Evolutionary conservation across 2,329 filamentous ascomycete genomes (phyloP).

Genomic region (Aspergillus persii): DNA sequence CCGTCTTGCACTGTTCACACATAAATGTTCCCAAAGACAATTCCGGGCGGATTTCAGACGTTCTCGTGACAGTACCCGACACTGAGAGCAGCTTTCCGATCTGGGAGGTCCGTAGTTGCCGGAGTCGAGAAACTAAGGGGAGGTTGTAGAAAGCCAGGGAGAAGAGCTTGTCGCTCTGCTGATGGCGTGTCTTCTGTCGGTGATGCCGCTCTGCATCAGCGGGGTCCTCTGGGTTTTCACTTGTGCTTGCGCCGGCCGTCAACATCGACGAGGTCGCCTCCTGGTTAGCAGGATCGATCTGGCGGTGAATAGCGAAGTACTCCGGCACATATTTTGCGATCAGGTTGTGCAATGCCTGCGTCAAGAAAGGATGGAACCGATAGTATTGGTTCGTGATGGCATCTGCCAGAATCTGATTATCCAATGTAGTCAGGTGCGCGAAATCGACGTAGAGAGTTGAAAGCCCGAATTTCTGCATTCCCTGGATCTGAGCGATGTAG

Average conservation of each 20-base stretch:
- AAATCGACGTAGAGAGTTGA: constrained; percentile 67
- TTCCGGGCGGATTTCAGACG: constrained; percentile 94
- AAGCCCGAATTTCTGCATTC: constrained; percentile 59
- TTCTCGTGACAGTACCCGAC: constrained; percentile 93
- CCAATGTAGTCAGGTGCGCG: constrained; percentile 74
- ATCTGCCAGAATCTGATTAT: constrained; percentile 77
- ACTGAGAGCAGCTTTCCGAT: constrained; percentile 94
- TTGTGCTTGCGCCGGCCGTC: constrained; percentile 54
- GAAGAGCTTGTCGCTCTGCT: constrained; percentile 97
- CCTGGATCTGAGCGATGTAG: constrained; percentile 65
- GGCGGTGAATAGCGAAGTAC: constrained; percentile 90
- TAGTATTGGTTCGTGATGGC: constrained; percentile 91
- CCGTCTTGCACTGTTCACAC: constrained; percentile 81
- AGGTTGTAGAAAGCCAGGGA: constrained; percentile 91
- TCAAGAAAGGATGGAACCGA: constrained; percentile 89
- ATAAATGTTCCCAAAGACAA: constrained; percentile 87
- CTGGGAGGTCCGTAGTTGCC: constrained; percentile 80
- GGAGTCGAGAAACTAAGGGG: constrained; percentile 79
- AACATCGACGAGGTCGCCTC: constrained; percentile 64
- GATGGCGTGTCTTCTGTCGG: constrained; percentile 73
- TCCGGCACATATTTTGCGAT: constrained; percentile 91
- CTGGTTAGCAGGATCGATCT: constrained; percentile 68
- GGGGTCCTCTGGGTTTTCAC: constrained; percentile 58
- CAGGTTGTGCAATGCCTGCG: constrained; percentile 82
- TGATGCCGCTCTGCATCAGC: constrained; percentile 51